Evolutionary conservation across 192 early-diverging fungal species (phyloP).

Genomic region (Coemansia sp.): DNA sequence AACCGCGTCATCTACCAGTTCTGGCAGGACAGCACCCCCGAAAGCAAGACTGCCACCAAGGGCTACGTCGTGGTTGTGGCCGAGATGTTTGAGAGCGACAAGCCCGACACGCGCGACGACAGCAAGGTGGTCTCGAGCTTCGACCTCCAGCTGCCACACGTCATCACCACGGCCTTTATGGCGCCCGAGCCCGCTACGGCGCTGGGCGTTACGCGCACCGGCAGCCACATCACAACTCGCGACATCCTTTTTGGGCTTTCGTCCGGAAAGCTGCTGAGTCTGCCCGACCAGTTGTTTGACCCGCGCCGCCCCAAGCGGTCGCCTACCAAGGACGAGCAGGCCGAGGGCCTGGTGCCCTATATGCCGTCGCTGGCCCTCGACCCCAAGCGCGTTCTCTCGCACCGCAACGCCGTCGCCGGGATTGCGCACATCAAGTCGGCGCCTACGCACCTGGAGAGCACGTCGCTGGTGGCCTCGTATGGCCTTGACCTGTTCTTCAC

Average conservation of each 20-base stretch:
- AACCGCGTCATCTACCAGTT: constrained; percentile 89
- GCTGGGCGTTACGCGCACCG: constrained; percentile 84
- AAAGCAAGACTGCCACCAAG: constrained; percentile 44
- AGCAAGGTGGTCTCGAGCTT: constrained; percentile 82
- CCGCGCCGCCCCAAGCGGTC: constrained; percentile 72
- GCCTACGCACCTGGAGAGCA: constrained; percentile 90
- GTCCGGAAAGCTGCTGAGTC: constrained; percentile 42
- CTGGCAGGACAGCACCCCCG: constrained; percentile 76
- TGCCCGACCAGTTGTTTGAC: constrained; percentile 72
- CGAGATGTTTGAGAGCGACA: constrained; percentile 87
- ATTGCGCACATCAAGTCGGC: constrained; percentile 70
- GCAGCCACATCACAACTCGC: constrained; percentile 82
- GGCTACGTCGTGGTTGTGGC: constrained; percentile 80
- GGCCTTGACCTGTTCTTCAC: constrained; percentile 93
- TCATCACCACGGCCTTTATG: constrained; percentile 75
- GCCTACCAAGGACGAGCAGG: constrained; percentile 81
- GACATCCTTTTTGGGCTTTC: constrained; percentile 73
- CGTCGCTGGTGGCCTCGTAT: constrained; percentile 84
- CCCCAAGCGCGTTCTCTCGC: constrained; percentile 75
- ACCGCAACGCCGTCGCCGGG: constrained; percentile 67
- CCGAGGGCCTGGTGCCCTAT: constrained; percentile 86
- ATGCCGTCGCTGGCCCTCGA: constrained; percentile 71
- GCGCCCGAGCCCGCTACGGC: constrained; percentile 76
- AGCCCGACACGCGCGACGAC: constrained; percentile 66
- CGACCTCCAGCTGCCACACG: constrained; percentile 66